Base-by-base conservation (phyloP, 208 protist genomes). In the Acanthamoeba rhysodes region DNA sequence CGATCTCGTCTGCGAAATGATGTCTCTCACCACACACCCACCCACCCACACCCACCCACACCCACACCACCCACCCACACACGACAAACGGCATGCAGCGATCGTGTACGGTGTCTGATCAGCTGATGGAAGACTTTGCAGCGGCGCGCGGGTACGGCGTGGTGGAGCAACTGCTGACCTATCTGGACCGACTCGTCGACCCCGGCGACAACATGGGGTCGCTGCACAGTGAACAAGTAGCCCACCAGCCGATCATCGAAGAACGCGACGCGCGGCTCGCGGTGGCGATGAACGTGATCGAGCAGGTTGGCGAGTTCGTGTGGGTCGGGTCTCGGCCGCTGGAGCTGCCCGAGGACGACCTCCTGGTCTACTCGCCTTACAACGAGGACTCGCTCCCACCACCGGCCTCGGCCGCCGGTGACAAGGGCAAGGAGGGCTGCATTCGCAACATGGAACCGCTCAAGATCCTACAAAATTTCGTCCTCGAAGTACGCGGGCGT, bases 311-410 rank as follows among this genome's bases (percentile, higher is more conserved):
- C 50, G 80, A 88, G 53, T 64, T 88, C 80, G 80, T 88, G 80
- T 88, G 80, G 80, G 80, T 88, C n/a, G 80, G 80, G 27, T 14
- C 50, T 12, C 45, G 53, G 0, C 80, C 80, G 50, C 22, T 88
- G 48, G 80, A 88, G 50, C 53, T 88, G 48, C 50, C 80, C 50
- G 50, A 27, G 41, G 80, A 57, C 10, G 80, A 88, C 3, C 80
- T 88, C 29, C 80, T 88, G n/a, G 50, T 88, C 53, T 88, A 88
- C n/a, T 88, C 80, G 80, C 80, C 80, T n/a, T 88, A 88, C 53
- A 88, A 88, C 80, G 80, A 88, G 27, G 80, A 24, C 48, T 24
- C 45, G 24, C 12, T 88, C 50, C 80, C 80, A 9, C 80, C 80
- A 9, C 80, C 80, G 29, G 41, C 50, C 45, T 88, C 80, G 24